A percentile compares a stretch with the other conserved stretches of the same genome.
Evolutionary conservation across 192 early-diverging fungal species (phyloP).

Genomic region (Podila verticillata): DNA sequence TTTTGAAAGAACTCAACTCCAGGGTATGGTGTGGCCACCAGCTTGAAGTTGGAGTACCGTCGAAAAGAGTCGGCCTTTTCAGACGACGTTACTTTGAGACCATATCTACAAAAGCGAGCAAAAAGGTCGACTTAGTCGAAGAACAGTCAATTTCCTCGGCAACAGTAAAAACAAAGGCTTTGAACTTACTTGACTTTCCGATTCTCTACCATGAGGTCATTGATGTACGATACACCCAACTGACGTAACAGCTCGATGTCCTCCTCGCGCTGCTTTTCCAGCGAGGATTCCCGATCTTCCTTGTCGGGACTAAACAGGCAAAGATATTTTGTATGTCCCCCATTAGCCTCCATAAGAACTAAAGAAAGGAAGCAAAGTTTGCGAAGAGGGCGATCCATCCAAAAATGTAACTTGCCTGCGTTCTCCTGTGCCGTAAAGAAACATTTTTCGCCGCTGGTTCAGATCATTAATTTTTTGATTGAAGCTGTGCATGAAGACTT

Average conservation of each 20-base stretch:
- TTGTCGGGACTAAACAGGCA: constrained; percentile 28
- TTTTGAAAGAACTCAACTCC: constrained; percentile 54
- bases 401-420: constrained; percentile 15
- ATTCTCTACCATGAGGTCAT: constrained; percentile 53
- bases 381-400: background rate
- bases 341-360: too few species aligned
- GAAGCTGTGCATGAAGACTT: constrained; percentile 46
- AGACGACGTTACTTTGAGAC: constrained; percentile 51
- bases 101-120: constrained; percentile 21
- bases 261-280: constrained; percentile 43
- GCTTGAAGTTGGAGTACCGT: constrained; percentile 48
- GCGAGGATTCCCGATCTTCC: constrained; percentile 46
- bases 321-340: background rate
- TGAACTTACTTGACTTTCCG: constrained; percentile 54
- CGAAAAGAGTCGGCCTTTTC: constrained; percentile 50
- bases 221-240: constrained; percentile 48
- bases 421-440: constrained; percentile 48
- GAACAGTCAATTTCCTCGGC: too few species aligned
- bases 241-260: constrained; percentile 49
- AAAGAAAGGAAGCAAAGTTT: too few species aligned
- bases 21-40: constrained; percentile 51
- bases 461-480: constrained; percentile 49
- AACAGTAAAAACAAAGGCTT: too few species aligned
- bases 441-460: constrained; percentile 47
- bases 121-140: background rate